Evolutionary conservation across 768 basidiomycete species (phyloP), one percentile per base, ranked within the genome.

Genomic region (Exidia glandulosa): DNA sequence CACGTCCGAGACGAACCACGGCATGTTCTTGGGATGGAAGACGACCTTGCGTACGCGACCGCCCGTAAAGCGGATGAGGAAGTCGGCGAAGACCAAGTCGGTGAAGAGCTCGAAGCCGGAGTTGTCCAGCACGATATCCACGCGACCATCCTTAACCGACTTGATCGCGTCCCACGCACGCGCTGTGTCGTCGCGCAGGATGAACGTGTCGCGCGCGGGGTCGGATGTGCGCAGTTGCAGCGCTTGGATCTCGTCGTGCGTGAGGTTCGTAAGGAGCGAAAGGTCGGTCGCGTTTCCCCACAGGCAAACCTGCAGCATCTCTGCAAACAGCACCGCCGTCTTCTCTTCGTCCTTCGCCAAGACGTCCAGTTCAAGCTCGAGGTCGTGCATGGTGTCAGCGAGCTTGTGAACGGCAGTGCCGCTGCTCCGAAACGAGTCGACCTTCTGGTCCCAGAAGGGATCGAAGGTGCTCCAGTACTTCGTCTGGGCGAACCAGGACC

Each of bases 1-100:
- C 30, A 94, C 93, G 69, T 96, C 92, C 12, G 90, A 93, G 52
- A 97, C 94, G 69, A 98, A 99, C 94, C 95, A 99, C 0, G 94
- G 94, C 57, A 97, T 88, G 9, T 88, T 75, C 71, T 99, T 97
- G 0, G 94, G 90, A 73, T 99, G 95, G 73, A 97, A 96, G 59
- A 91, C 83, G 30, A 94, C 88, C 64, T 81, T 79, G 13, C 80
- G 79, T 56, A 93, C 81, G 56, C 59, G 33, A 68, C 87, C 86
- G 1, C 92, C 88, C 1, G 94, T 95, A 68, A 86, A 83, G 0
- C 92, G 91, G 12, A 97, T 82, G 41, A 99, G 74, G 68, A 96
- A 99, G 69, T 94, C 92, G 16, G 92, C 92, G 61, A 97, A 86
- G 19, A 96, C 86, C 16, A 97, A 74, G 66, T 97, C 95, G 2